Percentiles rank a stretch among this genome's conserved stretches.
These are phyloP conservation scores for Dittrichia graveolens DNA, from an alignment of 129 eudicot species.

Conservation along the genomic window DNA sequence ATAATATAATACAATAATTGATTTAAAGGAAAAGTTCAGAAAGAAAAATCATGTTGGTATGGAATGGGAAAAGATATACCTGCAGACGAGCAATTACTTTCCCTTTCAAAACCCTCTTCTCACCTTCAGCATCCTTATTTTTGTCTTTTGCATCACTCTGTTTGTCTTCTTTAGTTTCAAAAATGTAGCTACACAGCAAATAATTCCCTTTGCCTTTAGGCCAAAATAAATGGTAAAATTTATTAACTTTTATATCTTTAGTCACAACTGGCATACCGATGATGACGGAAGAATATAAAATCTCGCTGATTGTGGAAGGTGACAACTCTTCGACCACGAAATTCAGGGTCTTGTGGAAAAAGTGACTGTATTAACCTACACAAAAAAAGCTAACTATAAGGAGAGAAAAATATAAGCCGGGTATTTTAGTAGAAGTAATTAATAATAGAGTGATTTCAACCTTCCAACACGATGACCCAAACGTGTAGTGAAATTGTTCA, in stretches of 20 bases:
- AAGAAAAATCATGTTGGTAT: too few species aligned
- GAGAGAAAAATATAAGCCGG: neutral
- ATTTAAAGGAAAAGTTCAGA: neutral
- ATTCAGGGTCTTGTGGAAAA: constrained; percentile 92
- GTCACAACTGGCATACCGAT: constrained; percentile 47
- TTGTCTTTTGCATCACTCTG: constrained; percentile 41
- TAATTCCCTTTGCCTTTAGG: neutral
- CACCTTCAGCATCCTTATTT: constrained; percentile 36
- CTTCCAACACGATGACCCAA: constrained; percentile 96
- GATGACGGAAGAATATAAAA: constrained; percentile 95
- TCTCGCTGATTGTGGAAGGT: constrained; percentile 97
- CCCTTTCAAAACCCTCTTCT: constrained; percentile 38
- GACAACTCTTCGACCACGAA: constrained; percentile 90
- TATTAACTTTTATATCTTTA: neutral
- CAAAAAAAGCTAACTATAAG: neutral
- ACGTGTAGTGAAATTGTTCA: constrained; percentile 87
- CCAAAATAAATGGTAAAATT: neutral
- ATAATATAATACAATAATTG: neutral
- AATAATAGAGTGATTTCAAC: constrained; percentile 25
- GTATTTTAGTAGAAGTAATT: neutral
- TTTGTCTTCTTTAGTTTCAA: constrained; percentile 74
- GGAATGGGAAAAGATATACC: constrained; percentile 34
- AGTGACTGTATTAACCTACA: constrained; percentile 83
- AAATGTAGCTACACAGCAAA: constrained; percentile 55
- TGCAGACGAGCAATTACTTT: constrained; percentile 76